Base-by-base conservation (phyloP, 495 filamentous ascomycete species). In the Oidiodendron maius region DNA sequence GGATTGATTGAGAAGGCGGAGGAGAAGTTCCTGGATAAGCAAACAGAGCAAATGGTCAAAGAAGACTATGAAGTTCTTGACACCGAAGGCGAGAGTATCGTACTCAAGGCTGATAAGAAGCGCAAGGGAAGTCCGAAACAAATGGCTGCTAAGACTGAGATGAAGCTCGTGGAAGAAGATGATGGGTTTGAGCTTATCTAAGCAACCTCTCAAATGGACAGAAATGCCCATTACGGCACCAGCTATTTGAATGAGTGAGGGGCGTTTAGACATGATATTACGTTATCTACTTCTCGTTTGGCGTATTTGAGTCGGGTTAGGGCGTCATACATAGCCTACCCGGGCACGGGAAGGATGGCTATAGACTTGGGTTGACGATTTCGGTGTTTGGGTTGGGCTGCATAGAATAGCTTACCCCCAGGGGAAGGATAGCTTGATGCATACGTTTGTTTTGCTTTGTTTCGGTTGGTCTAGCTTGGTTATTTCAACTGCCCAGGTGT, bases 61-160 rank as follows among this genome's bases (percentile, higher is more conserved):
- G 55, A 47, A 4, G 58, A 61, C 37, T 61, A 58, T 26, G 58
- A 61, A 41, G 54, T 61, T 10, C 21, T 61, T 17, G 58, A 61
- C 42, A 44, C 36, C n/a, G 36, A 50, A 8, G 58, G 58, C 3
- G 51, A 58, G 51, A 51, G 11, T 6, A 41, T 40, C 21, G 40
- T 44, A 20, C 15, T 52, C 15, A 1, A 2, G 16, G 50, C 23
- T 42, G 36, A 38, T 20, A 57, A 57, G 47, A 52, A 48, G 45
- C 30, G 35, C 8, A 52, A 48, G 40, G 37, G 40, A 11, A 50
- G 44, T 17, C 57, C 57, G 2, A 60, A 55, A 39, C 50, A 57
- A 47, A 47, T 38, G 40, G 46, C 52, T 42, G 50, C 24, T n/a
- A 49, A 46, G 22, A 42, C 25, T 9, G 32, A 22, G 10, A 18